These are phyloP conservation scores for Saprolegnia diclina DNA, from an alignment of 352 stramenopile genomes.

Conservation along the genomic window DNA sequence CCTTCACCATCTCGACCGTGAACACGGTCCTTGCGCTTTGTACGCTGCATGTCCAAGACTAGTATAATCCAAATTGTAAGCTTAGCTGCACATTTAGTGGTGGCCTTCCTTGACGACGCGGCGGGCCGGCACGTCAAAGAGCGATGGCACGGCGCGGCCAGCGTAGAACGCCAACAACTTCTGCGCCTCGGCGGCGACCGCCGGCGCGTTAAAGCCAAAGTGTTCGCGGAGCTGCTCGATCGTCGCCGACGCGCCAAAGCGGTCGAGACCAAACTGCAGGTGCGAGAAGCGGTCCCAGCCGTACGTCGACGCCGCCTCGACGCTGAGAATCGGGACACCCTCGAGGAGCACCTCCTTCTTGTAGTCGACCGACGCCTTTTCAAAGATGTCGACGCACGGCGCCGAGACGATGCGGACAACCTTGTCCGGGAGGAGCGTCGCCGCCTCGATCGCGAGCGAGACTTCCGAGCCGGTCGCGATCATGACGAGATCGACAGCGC, in stretches of 20 bases:
- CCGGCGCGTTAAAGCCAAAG: slow-evolving; percentile 95
- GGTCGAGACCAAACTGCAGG: slow-evolving; percentile 86
- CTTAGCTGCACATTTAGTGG: slow-evolving; percentile 44
- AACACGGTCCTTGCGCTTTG: no score
- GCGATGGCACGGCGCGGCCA: slow-evolving; percentile 49
- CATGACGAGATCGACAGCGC: slow-evolving; percentile 87
- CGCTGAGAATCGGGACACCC: slow-evolving; percentile 91
- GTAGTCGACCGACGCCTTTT: slow-evolving; percentile 94
- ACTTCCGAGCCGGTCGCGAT: slow-evolving; percentile 95
- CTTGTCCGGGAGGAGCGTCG: slow-evolving; percentile 78
- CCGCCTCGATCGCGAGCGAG: slow-evolving; percentile 90
- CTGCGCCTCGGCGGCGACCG: slow-evolving; percentile 88
- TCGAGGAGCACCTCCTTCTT: slow-evolving; percentile 93
- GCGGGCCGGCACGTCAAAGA: slow-evolving; percentile 65
- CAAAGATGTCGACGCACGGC: slow-evolving; percentile 97
- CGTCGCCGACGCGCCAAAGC: slow-evolving; percentile 85
- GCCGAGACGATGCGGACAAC: slow-evolving; percentile 95
- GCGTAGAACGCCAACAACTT: slow-evolving; percentile 92
- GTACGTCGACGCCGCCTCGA: slow-evolving; percentile 92
- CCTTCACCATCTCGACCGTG: no score
- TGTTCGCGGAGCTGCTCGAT: slow-evolving; percentile 86
- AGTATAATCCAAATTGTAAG: background rate
- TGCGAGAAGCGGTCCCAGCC: slow-evolving; percentile 97
- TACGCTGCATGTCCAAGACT: no score
- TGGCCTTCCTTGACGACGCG: slow-evolving; percentile 56